Base-by-base conservation (phyloP, 2,329 filamentous ascomycete species). In the Setomelanomma holmii region DNA sequence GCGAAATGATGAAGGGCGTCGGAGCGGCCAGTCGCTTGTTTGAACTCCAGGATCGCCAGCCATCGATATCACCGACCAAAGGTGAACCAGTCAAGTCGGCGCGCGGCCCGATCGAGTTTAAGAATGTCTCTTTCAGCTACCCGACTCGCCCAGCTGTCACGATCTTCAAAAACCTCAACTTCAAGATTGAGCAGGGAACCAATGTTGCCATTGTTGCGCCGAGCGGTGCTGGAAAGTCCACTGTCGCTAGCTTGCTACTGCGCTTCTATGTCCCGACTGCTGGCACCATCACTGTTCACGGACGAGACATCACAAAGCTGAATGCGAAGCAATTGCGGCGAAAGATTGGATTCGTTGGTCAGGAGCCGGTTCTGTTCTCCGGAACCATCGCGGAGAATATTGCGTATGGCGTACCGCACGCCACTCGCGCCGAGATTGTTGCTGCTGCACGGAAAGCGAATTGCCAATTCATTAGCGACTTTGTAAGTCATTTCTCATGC, bases 1-100 rank as follows among this genome's bases (percentile, higher is more conserved):
- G 93, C 0, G 95, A 99, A 73, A 82, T 99, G 56, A 99, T 99
- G 95, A 99, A 99, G 76, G 96, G 96, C 36, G 93, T 96, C 4
- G 95, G 96, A 67, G 95, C 95, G 36, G 95, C 95, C n/a, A 96
- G 89, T 68, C 89, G 95, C 54, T 82, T 99, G 1, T 99, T 99
- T 68, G 95, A 99, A 71, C 84, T 99, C 5, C 93, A 98, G 72
- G 95, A 99, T 73, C 88, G 95, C 57, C 81, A 90, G 52, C 90
- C 93, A 0, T 89, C 87, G 2, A 96, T 98, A 55, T 88, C 88
- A n/a, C 86, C 93, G 17, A 99, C 96, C 0, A 86, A 89, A 45
- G 95, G 95, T 58, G 72, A 82, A 23, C 88, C 86, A 53, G 92
- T 99, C 23, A 83, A 80, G 48, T 96, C 91, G 20, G 93, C 93